Evolutionary conservation across 768 basidiomycete species (phyloP).

Genomic region (Trametes meyenii): DNA sequence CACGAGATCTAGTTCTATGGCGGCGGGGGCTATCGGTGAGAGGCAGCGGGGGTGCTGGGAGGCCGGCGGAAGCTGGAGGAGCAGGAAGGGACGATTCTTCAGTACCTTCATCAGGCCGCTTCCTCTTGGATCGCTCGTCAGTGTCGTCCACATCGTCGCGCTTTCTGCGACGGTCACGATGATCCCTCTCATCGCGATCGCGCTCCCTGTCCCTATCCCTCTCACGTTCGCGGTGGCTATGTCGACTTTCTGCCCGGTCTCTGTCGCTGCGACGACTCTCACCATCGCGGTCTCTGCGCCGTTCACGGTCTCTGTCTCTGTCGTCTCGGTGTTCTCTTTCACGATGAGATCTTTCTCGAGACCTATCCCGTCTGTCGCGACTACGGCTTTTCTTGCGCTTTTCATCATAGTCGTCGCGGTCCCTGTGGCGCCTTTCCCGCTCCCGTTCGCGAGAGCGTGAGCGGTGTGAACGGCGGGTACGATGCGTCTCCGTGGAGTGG

Average conservation of each 20-base stretch:
- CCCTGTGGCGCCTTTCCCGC: slow-evolving; percentile 53
- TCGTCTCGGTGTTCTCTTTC: slow-evolving; percentile 51
- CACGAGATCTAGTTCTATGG: slow-evolving; percentile 52
- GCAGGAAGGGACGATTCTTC: slow-evolving; percentile 49
- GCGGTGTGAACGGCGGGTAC: slow-evolving; percentile 70
- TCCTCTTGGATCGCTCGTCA: slow-evolving; percentile 69
- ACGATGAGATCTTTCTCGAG: slow-evolving; percentile 42
- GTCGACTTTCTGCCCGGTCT: slow-evolving; percentile 53
- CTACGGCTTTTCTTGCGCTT: slow-evolving; percentile 67
- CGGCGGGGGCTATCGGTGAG: slow-evolving; percentile 54
- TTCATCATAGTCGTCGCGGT: slow-evolving; percentile 55
- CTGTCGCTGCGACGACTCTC: slow-evolving; percentile 46
- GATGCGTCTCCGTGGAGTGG: slow-evolving; percentile 76
- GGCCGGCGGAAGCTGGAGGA: slow-evolving; percentile 50
- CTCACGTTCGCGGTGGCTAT: slow-evolving; percentile 52
- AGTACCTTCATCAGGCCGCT: slow-evolving; percentile 56
- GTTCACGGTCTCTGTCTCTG: slow-evolving; percentile 63
- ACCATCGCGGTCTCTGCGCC: slow-evolving; percentile 48
- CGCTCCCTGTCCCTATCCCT: slow-evolving; percentile 28
- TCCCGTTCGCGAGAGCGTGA: slow-evolving; percentile 65
- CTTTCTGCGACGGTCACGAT: slow-evolving; percentile 60
- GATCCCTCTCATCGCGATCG: slow-evolving; percentile 49
- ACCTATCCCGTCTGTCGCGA: slow-evolving; percentile 44
- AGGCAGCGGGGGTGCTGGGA: slow-evolving; percentile 45
- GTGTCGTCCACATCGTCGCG: slow-evolving; percentile 46